These are phyloP conservation scores for Cryptosporidium sp. DNA, from an alignment of 169 alveolate species.

Conservation along the genomic window DNA sequence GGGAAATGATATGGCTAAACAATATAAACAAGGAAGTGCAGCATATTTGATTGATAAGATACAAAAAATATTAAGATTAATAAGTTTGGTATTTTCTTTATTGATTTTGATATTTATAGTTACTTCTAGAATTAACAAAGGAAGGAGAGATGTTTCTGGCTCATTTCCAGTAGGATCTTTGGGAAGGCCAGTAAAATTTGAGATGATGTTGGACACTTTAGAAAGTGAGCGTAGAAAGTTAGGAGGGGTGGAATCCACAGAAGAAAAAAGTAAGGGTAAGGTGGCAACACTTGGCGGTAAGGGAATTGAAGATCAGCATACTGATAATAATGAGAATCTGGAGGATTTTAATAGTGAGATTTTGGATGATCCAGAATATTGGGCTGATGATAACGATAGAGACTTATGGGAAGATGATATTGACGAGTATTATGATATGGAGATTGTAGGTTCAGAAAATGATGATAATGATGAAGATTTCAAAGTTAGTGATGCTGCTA, in stretches of 20 bases:
- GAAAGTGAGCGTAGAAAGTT: neutral
- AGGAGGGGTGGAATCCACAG: neutral
- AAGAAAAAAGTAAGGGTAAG: neutral
- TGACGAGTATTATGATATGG: slow-evolving; percentile 65
- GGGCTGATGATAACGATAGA: slow-evolving; percentile 67
- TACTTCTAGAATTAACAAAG: slow-evolving; percentile 41
- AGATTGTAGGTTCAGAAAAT: slow-evolving; percentile 42
- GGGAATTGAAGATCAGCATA: neutral
- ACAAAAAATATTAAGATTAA: slow-evolving; percentile 31
- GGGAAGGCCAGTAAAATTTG: slow-evolving; percentile 58
- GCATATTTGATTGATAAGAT: slow-evolving; percentile 37
- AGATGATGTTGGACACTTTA: slow-evolving; percentile 24
- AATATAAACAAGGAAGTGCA: slow-evolving; percentile 44
- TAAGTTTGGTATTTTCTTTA: slow-evolving; percentile 49
- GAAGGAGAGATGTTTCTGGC: neutral
- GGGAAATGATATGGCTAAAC: neutral
- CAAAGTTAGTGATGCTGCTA: neutral
- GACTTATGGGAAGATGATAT: slow-evolving; percentile 65
- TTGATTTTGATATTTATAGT: slow-evolving; percentile 22
- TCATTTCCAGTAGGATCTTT: slow-evolving; percentile 50
- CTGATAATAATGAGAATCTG: neutral
- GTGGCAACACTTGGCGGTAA: neutral
- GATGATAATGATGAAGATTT: slow-evolving; percentile 1
- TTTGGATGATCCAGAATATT: slow-evolving; percentile 65
- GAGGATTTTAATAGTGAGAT: slow-evolving; percentile 21